A percentile compares a stretch with the other conserved stretches of the same genome.
phyloP scores from a whole-genome alignment of 2,329 filamentous ascomycete species.

The Akanthomyces muscarius region DNA sequence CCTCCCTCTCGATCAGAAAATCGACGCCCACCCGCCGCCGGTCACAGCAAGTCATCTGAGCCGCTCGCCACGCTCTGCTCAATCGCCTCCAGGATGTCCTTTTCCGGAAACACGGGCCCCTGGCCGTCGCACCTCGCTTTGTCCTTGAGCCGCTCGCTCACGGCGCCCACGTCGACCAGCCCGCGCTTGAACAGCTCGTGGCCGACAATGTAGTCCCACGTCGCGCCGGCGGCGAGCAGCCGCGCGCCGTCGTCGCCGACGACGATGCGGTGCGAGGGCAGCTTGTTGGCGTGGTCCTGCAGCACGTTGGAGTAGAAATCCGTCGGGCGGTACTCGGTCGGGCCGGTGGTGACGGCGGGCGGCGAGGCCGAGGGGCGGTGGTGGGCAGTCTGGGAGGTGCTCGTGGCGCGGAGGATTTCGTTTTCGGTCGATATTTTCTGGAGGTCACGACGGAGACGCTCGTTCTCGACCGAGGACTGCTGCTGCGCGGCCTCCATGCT shows the following conservation, averaged over 20 bases:
- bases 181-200: conserved; percentile 75
- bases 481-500: conserved; percentile 70
- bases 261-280: conserved; percentile 64
- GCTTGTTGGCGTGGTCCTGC: conserved; percentile 58
- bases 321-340: conserved; percentile 66
- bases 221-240: conserved; percentile 69
- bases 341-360: conserved; percentile 55
- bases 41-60: conserved; percentile 65
- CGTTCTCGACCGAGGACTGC: conserved; percentile 74
- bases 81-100: conserved; percentile 68
- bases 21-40: too few relatives aligned
- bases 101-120: conserved; percentile 82
- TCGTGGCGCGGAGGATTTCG: conserved; percentile 80
- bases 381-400: conserved; percentile 15
- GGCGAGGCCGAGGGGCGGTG: conserved; percentile 34
- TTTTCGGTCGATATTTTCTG: conserved; percentile 86
- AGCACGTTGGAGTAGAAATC: conserved; percentile 66
- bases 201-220: conserved; percentile 85
- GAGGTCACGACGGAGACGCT: conserved; percentile 77
- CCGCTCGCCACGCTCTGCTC: conserved; percentile 72
- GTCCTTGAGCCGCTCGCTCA: conserved; percentile 73
- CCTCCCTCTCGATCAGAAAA: too few relatives aligned
- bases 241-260: conserved; percentile 62
- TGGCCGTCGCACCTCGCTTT: conserved; percentile 79
- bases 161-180: conserved; percentile 73